These are phyloP conservation scores for Camellia oleifera DNA, from an alignment of 179 eudicot genomes.

Conservation along the genomic window DNA sequence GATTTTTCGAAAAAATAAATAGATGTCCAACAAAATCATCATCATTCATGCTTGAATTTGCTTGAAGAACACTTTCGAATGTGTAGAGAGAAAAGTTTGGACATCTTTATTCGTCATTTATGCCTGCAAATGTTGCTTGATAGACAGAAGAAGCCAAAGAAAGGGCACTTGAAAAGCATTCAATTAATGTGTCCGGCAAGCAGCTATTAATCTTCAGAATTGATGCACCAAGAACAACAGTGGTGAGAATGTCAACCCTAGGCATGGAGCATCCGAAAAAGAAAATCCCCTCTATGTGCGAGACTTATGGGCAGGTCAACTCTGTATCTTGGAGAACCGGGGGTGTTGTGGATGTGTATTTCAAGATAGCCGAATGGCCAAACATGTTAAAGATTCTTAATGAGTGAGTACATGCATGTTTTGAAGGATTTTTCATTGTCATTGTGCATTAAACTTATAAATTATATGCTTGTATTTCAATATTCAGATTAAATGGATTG, in stretches of 20 bases:
- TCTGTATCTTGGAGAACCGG: not conserved
- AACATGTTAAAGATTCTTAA: slow-evolving; percentile 33
- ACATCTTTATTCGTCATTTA: not conserved
- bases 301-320: slow-evolving; percentile 11
- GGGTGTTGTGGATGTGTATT: slow-evolving; percentile 20
- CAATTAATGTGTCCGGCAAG: slow-evolving; percentile 20
- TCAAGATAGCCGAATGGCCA: slow-evolving; percentile 25
- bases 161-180: slow-evolving; percentile 28
- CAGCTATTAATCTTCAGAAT: slow-evolving; percentile 22
- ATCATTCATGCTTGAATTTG: too few relatives aligned
- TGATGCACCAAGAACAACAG: slow-evolving; percentile 38
- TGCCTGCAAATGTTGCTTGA: not conserved
- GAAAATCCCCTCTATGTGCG: not conserved
- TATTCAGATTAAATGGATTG: slow-evolving; percentile 24
- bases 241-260: slow-evolving; percentile 25
- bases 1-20: too few relatives aligned
- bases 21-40: too few relatives aligned
- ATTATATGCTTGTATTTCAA: not conserved
- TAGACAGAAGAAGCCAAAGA: slow-evolving; percentile 38
- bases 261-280: not conserved
- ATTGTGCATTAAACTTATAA: not conserved
- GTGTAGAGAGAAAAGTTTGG: not conserved
- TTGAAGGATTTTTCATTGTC: not conserved
- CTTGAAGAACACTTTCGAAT: too few relatives aligned
- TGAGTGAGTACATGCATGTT: slow-evolving; percentile 11